Conservation (phyloP, 2,329 filamentous ascomycete genomes). For the Talaromyces sp. region DNA sequence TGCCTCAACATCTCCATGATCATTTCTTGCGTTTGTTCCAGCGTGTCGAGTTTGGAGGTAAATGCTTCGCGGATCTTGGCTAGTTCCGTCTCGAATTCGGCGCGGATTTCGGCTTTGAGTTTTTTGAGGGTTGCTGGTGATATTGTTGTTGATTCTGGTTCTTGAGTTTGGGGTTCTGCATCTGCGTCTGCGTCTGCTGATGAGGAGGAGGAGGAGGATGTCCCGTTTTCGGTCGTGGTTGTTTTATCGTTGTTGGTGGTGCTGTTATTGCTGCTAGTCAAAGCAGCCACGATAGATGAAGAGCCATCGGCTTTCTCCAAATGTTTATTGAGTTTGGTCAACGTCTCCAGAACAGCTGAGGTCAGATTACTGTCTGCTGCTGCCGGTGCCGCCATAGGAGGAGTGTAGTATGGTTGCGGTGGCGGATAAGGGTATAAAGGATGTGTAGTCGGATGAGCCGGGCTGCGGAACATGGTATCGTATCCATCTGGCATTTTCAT, state of each 20-base stretch:
- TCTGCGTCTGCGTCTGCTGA: neutral
- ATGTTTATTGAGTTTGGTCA: constrained; percentile 40
- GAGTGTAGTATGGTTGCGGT: constrained; percentile 5
- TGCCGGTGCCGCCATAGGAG: constrained; percentile 4
- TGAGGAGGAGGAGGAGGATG: neutral
- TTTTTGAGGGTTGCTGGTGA: constrained; percentile 28
- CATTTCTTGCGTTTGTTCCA: constrained; percentile 43
- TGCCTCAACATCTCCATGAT: constrained; percentile 43
- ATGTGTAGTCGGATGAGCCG: constrained; percentile 16
- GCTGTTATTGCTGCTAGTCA: constrained; percentile 20
- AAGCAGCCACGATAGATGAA: constrained; percentile 28
- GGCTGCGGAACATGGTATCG: constrained; percentile 38
- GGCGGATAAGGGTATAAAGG: constrained; percentile 17
- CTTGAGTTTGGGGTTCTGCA: neutral
- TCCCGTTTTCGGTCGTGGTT: neutral
- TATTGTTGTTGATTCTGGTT: neutral
- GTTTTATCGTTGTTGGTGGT: neutral
- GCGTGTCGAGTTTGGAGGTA: constrained; percentile 38
- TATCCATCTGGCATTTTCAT: constrained; percentile 40
- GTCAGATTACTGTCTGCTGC: constrained; percentile 27
- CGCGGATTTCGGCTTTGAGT: constrained; percentile 32
- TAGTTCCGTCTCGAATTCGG: constrained; percentile 35
- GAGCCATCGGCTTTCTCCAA: constrained; percentile 30
- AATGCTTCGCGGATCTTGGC: constrained; percentile 34
- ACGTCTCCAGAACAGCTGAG: constrained; percentile 37